These are phyloP conservation scores for Hansenula anomala DNA, from an alignment of 1,139 yeast species.

Conservation along the genomic window DNA sequence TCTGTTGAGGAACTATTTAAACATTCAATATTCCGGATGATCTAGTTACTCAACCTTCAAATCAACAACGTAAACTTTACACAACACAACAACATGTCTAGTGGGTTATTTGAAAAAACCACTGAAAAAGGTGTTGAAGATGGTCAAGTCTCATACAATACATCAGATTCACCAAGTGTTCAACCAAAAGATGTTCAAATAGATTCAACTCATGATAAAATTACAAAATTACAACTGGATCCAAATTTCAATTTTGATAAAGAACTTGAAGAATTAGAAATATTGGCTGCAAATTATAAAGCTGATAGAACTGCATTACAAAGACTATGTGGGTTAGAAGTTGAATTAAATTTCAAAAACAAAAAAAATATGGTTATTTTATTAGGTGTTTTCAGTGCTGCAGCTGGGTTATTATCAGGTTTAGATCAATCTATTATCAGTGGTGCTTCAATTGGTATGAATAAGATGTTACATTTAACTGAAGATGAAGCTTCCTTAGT, in stretches of 20 bases:
- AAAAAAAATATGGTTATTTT: constrained; percentile 41
- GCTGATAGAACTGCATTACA: constrained; percentile 16
- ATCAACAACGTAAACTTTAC: too few relatives aligned
- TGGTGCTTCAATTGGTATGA: constrained; percentile 52
- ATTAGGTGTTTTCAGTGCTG: constrained; percentile 48
- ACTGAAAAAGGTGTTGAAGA: not conserved
- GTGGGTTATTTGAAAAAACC: not conserved
- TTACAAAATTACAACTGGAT: constrained; percentile 9
- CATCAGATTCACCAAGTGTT: not conserved
- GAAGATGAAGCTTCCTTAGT: constrained; percentile 38
- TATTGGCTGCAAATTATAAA: constrained; percentile 18
- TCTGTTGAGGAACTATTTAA: too few relatives aligned
- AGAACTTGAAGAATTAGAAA: constrained; percentile 21
- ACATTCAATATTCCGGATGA: too few relatives aligned
- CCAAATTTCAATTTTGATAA: constrained; percentile 15
- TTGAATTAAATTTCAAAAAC: constrained; percentile 32
- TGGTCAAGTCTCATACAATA: constrained; percentile 1
- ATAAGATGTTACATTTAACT: constrained; percentile 31
- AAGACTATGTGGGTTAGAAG: constrained; percentile 16
- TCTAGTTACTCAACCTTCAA: too few relatives aligned
- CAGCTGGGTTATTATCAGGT: constrained; percentile 58
- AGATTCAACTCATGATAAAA: constrained; percentile 14
- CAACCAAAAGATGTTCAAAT: not conserved
- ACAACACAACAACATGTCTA: too few relatives aligned
- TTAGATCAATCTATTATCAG: constrained; percentile 52